Conservation (phyloP, 345 rosid species). For the Carallia pectinifolia region DNA sequence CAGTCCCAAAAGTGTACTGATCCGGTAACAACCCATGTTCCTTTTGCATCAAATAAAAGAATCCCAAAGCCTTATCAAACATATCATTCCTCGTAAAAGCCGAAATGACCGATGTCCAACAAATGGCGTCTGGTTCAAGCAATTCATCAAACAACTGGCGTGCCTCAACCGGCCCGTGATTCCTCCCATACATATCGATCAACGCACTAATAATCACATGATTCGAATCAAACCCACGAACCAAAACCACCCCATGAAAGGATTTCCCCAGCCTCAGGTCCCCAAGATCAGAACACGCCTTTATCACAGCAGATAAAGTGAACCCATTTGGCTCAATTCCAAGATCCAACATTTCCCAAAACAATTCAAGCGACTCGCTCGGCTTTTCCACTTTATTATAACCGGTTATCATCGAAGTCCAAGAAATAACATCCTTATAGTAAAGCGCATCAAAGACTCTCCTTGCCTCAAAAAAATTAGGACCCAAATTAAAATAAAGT, state of each 20-base stretch:
- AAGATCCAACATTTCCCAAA: slow-evolving; percentile 57
- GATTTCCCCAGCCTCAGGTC: slow-evolving; percentile 50
- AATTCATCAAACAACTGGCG: slow-evolving; percentile 65
- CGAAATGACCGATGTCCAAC: slow-evolving; percentile 79
- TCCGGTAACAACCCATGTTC: slow-evolving; percentile 51
- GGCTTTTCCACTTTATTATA: slow-evolving; percentile 51
- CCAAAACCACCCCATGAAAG: slow-evolving; percentile 65
- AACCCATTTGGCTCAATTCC: slow-evolving; percentile 73
- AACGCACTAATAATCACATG: slow-evolving; percentile 58
- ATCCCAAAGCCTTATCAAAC: slow-evolving; percentile 49
- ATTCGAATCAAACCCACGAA: slow-evolving; percentile 57
- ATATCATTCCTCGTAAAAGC: slow-evolving; percentile 60
- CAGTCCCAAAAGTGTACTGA: slow-evolving; percentile 69
- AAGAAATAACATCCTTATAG: slow-evolving; percentile 67
- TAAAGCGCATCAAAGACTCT: slow-evolving; percentile 61
- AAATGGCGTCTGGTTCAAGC: slow-evolving; percentile 68
- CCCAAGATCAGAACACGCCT: slow-evolving; percentile 71
- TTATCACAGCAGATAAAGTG: slow-evolving; percentile 66
- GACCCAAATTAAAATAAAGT: slow-evolving; percentile 64
- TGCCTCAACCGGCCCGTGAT: slow-evolving; percentile 41
- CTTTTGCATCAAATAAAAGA: slow-evolving; percentile 58
- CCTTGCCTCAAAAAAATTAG: slow-evolving; percentile 54
- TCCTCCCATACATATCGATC: slow-evolving; percentile 72
- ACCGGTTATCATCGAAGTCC: slow-evolving; percentile 86
- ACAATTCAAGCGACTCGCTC: slow-evolving; percentile 52